Conservation (phyloP, 257 asterid species). For the Osmanthus fragrans region DNA sequence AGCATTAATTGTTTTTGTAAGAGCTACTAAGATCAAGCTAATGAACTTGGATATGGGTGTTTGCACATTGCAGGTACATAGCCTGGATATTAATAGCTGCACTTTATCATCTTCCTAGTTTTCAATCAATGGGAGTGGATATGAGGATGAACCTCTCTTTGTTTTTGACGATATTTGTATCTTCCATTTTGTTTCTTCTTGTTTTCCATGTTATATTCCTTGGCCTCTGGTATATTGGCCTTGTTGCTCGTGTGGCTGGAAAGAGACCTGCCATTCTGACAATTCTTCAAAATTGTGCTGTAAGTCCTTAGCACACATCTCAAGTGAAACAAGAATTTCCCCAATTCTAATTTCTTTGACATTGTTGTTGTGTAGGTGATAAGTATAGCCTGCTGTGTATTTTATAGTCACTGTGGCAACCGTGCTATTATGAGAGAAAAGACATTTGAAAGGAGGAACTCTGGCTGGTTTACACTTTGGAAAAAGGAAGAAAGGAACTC, state of each 20-base stretch:
- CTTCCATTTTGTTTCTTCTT: constrained; percentile 89
- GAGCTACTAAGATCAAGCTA: not conserved
- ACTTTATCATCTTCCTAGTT: constrained; percentile 96
- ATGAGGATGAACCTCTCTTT: constrained; percentile 92
- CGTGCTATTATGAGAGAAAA: constrained; percentile 73
- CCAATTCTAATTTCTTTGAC: constrained; percentile 46
- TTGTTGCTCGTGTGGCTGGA: constrained; percentile 97
- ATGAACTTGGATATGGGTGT: constrained; percentile 11
- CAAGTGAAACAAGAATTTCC: constrained; percentile 18
- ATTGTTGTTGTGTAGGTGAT: constrained; percentile 77
- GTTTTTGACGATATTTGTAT: constrained; percentile 77
- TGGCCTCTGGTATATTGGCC: constrained; percentile 94
- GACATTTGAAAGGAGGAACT: constrained; percentile 60
- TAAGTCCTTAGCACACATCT: constrained; percentile 48
- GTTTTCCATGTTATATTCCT: constrained; percentile 85
- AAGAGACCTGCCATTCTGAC: constrained; percentile 86
- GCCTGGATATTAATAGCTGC: constrained; percentile 95
- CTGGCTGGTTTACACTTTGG: constrained; percentile 78
- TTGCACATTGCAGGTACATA: constrained; percentile 68
- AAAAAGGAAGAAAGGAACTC: constrained; percentile 79
- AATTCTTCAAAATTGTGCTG: constrained; percentile 91
- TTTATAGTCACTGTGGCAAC: constrained; percentile 99
- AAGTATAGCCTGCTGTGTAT: constrained; percentile 98
- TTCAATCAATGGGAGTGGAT: constrained; percentile 99
- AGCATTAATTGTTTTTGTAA: not conserved